Percentiles rank a stretch among this genome's conserved stretches.
These are phyloP conservation scores for Clathrus columnatus DNA, from an alignment of 768 basidiomycete species.

Conservation along the genomic window DNA sequence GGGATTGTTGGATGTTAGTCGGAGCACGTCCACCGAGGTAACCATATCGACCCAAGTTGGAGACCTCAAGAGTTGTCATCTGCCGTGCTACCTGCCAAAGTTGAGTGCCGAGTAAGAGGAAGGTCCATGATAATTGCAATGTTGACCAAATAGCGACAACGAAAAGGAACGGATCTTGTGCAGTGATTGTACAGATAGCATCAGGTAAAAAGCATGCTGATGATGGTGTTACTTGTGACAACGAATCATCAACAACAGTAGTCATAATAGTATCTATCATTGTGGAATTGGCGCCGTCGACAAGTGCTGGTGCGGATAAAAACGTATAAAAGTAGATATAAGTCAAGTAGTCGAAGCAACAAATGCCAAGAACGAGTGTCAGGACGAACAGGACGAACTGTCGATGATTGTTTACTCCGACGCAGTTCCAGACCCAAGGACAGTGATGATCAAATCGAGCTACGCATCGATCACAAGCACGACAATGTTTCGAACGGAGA, in stretches of 20 bases:
- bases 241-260: background rate
- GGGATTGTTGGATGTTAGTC: constrained; percentile 70
- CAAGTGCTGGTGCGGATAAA: constrained; percentile 24
- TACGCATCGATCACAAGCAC: constrained; percentile 82
- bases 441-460: constrained; percentile 95
- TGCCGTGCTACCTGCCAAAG: constrained; percentile 89
- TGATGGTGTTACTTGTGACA: constrained; percentile 29
- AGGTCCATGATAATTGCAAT: constrained; percentile 92
- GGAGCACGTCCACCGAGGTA: constrained; percentile 92
- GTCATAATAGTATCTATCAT: constrained; percentile 11
- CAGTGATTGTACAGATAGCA: constrained; percentile 60
- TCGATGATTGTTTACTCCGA: constrained; percentile 89
- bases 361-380: constrained; percentile 74
- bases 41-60: constrained; percentile 90
- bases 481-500: constrained; percentile 90
- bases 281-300: constrained; percentile 10
- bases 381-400: constrained; percentile 92
- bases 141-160: constrained; percentile 78
- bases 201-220: constrained; percentile 61
- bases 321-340: constrained; percentile 58
- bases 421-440: constrained; percentile 99
- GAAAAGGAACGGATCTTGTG: constrained; percentile 77
- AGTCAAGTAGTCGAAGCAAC: constrained; percentile 75
- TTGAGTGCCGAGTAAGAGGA: constrained; percentile 77
- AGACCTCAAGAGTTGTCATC: constrained; percentile 94